Base-by-base conservation (phyloP, 345 rosid species). In the Lepidium aucheri region DNA sequence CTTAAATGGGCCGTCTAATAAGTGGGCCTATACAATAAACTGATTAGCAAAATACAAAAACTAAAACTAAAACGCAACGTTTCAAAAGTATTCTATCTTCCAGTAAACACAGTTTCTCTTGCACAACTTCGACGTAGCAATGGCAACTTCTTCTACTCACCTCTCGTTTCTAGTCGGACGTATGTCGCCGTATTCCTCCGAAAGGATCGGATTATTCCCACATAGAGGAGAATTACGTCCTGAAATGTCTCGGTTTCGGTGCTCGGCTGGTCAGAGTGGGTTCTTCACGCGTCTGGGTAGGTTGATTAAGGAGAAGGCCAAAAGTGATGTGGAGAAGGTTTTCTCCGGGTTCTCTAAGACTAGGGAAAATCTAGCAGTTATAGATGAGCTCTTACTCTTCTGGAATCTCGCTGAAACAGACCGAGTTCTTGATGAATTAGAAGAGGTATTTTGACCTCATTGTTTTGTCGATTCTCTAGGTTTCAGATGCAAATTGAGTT, bases 331-430 rank as follows among this genome's bases (percentile, higher is more conserved):
- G 3, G 98, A 90, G 43, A 90, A 84, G 83, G n/a, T 93, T 20
- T 84, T 86, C 82, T 84, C 92, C 9, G 97, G 97, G 38, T 93
- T 93, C 79, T 85, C 98, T 50, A 90, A 88, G 76, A 93, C 97
- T 59, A 81, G 98, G 59, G 89, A 90, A 52, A 90, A 93, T 56
- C 90, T 93, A 46, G 94, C 96, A 38, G 97, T 90, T 54, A 80
- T 93, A 43, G 97, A 93, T 47, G 95, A 93, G 77, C 96, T 93
- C 35, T 81, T 93, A 9, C 91, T 93, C 32, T 93, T 82, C 77
- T 93, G 96, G 97, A 93, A 93, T 80, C 96, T 93, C 14, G 79
- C 89, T 14, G 96, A 93, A 52, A 90, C 95, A 9, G 99, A 93
- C 82, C 81, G 84, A 43, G 90, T 93, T 61, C 96, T 90, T 59